A percentile compares a stretch with the other conserved stretches of the same genome.
Evolutionary conservation across 371 early-diverging fungal genomes (phyloP).

Genomic region (Lichtheimia corymbifera): DNA sequence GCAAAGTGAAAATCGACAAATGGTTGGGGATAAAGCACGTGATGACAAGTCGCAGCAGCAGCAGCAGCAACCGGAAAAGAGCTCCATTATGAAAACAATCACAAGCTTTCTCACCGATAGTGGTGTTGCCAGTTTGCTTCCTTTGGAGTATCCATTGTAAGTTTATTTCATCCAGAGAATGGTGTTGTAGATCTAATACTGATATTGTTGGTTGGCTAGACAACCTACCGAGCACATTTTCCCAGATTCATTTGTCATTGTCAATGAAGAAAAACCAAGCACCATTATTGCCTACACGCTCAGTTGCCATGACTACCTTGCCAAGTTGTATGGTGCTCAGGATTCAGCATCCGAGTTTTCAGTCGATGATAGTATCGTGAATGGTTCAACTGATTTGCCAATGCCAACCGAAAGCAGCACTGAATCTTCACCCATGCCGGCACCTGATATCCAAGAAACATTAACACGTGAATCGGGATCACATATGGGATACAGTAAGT

Average conservation of each 20-base stretch:
- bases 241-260: slow-evolving; percentile 82
- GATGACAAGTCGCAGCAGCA: neutral
- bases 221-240: slow-evolving; percentile 64
- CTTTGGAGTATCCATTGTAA: slow-evolving; percentile 78
- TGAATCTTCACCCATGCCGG: slow-evolving; percentile 27
- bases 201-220: too few relatives aligned
- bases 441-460: slow-evolving; percentile 35
- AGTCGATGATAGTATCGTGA: neutral
- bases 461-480: slow-evolving; percentile 62
- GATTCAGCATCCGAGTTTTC: slow-evolving; percentile 1
- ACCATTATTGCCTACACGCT: slow-evolving; percentile 93
- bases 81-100: slow-evolving; percentile 78
- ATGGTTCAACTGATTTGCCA: neutral
- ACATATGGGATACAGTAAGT: slow-evolving; percentile 65
- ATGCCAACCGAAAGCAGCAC: slow-evolving; percentile 37
- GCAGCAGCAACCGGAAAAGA: slow-evolving; percentile 29
- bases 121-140: slow-evolving; percentile 58
- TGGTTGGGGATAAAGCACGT: neutral
- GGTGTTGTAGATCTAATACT: too few relatives aligned
- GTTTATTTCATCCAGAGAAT: slow-evolving; percentile 7
- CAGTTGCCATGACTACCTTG: slow-evolving; percentile 52
- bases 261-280: slow-evolving; percentile 92
- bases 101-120: slow-evolving; percentile 76
- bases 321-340: slow-evolving; percentile 25
- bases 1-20: neutral